Evolutionary conservation across 2,329 filamentous ascomycete species (phyloP), one percentile per base, ranked within the genome.

Genomic region (Pestalotiopsis sp.): DNA sequence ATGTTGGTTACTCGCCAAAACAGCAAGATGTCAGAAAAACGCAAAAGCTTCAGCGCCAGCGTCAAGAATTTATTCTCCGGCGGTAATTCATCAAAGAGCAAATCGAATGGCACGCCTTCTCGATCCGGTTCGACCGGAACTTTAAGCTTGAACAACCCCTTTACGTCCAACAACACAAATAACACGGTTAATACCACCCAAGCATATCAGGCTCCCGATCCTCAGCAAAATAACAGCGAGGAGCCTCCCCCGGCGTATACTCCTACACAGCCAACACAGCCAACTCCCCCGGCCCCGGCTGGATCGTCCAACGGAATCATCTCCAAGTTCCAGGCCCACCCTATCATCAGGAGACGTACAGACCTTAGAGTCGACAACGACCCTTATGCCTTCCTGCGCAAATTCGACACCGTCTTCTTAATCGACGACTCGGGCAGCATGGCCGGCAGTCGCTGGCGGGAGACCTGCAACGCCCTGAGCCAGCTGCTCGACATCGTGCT

Each of bases 391-490:
- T 97, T 97, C 76, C 88, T 98, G 4, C 78, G 81, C 56, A 85
- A 85, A 17, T 98, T 97, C 76, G 94, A 98, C 80, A 98, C 94
- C 39, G 81, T 95, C 67, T 94, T 98, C 77, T 81, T 98, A 1
- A 93, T 98, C 75, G 95, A 98, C 76, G 95, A 98, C 82, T 94
- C 91, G n/a, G 88, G 89, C 4, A 94, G 91, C 73, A 98, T 98
- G 95, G 82, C 84, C 1, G 93, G 91, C 17, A 76, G 82, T n/a
- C 86, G 85, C 24, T 98, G 95, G 95, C 78, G 81, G 13, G 92
- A 98, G 78, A 92, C 93, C 0, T 81, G 85, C 30, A 82, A 86
- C 9, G 93, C 92, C 1, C 86, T 98, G 2, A 35, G 6, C 4
- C 9, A 20, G 3, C 94, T 98, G 74, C 87, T 93, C 0, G 93